Evolutionary conservation across 2,329 filamentous ascomycete species (phyloP).

Genomic region (Mariannaea elegans): DNA sequence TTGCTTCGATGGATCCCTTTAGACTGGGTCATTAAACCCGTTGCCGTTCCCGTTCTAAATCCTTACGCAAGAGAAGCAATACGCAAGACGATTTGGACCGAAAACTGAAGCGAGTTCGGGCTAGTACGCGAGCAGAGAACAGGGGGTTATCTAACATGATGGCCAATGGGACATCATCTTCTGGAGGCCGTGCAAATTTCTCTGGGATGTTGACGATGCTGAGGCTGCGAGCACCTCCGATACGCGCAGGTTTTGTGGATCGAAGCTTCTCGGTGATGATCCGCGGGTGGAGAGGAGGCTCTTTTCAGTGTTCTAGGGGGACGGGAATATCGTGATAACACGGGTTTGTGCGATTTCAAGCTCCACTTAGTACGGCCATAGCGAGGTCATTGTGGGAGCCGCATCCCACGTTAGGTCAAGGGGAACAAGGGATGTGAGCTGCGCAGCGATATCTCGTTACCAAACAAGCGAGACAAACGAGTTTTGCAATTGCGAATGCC

Average conservation of each 20-base stretch:
- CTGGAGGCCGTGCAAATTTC: not conserved
- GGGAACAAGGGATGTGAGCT: too few species aligned
- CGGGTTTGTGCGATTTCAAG: slow-evolving; percentile 27
- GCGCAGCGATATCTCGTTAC: too few species aligned
- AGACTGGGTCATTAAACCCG: not conserved
- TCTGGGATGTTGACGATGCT: not conserved
- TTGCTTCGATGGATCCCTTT: slow-evolving; percentile 13
- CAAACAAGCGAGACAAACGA: not conserved
- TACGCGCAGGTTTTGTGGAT: slow-evolving; percentile 10
- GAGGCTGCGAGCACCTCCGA: slow-evolving; percentile 4
- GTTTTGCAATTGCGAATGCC: slow-evolving; percentile 30
- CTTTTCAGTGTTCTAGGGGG: not conserved
- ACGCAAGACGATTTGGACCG: slow-evolving; percentile 5
- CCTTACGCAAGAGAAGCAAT: slow-evolving; percentile 6
- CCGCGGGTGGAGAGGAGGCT: slow-evolving; percentile 26
- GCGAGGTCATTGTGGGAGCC: slow-evolving; percentile 32
- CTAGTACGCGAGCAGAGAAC: slow-evolving; percentile 25
- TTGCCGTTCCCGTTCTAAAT: not conserved
- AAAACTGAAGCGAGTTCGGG: slow-evolving; percentile 18
- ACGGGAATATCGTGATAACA: slow-evolving; percentile 33
- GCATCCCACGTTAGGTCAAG: too few species aligned
- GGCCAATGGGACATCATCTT: slow-evolving; percentile 24
- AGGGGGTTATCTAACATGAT: not conserved
- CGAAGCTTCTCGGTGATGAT: slow-evolving; percentile 16
- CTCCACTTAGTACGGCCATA: slow-evolving; percentile 29